Evolutionary conservation across 1,284 basidiomycete species (phyloP).

Genomic region (Leccinum fuscescens): DNA sequence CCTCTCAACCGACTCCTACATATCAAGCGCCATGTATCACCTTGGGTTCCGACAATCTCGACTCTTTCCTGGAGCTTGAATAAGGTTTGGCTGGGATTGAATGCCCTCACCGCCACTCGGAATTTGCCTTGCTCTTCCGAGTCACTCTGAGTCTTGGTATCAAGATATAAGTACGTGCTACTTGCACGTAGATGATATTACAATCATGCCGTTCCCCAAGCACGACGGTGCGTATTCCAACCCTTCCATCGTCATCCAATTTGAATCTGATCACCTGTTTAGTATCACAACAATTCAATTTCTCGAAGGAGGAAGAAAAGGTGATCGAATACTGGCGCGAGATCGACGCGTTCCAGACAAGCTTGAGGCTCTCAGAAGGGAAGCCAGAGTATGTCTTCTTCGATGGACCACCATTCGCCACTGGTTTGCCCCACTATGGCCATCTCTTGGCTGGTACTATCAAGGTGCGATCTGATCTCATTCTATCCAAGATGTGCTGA

Average conservation of each 20-base stretch:
- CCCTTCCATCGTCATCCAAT: background rate
- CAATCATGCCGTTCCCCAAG: constrained; percentile 32
- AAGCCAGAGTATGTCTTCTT: constrained; percentile 92
- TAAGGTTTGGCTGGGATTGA: background rate
- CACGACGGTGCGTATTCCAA: constrained; percentile 28
- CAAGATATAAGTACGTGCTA: background rate
- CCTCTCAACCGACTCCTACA: too few species aligned
- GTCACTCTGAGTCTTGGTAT: background rate
- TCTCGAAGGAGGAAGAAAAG: constrained; percentile 90
- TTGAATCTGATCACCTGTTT: constrained; percentile 14
- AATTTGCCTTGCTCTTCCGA: background rate
- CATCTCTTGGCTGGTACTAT: constrained; percentile 91
- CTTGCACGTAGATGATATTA: background rate
- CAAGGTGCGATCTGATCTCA: constrained; percentile 61
- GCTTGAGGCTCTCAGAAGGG: constrained; percentile 88
- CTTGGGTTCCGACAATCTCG: too few species aligned
- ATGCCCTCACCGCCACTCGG: background rate
- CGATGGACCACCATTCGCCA: constrained; percentile 98
- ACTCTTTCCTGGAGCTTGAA: too few species aligned
- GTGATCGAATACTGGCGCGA: constrained; percentile 92
- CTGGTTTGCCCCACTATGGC: constrained; percentile 96
- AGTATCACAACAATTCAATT: constrained; percentile 81
- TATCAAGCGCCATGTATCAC: too few species aligned
- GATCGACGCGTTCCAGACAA: constrained; percentile 97
- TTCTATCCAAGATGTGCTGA: background rate